A percentile compares a stretch with the other conserved stretches of the same genome.
Evolutionary conservation across 2,329 filamentous ascomycete species (phyloP).

Genomic region (Graphilbum ipis-grandicollis): DNA sequence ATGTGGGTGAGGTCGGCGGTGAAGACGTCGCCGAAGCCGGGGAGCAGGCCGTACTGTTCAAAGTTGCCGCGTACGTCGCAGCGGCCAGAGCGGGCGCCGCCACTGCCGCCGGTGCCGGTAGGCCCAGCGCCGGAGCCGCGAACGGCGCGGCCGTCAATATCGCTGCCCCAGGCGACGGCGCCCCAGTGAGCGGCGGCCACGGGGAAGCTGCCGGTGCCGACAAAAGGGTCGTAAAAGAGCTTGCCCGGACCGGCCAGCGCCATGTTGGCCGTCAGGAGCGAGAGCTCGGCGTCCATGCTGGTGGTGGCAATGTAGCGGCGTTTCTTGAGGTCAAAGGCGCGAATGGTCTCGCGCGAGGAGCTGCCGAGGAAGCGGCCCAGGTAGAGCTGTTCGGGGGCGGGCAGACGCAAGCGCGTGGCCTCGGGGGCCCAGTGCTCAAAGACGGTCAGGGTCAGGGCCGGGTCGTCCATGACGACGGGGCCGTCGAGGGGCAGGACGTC

Average conservation of each 20-base stretch:
- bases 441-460: constrained; percentile 60
- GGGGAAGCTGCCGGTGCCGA: constrained; percentile 85
- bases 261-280: constrained; percentile 82
- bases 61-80: constrained; percentile 52
- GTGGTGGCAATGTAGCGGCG: constrained; percentile 87
- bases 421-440: constrained; percentile 63
- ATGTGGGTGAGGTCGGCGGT: constrained; percentile 78
- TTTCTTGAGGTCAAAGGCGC: constrained; percentile 81
- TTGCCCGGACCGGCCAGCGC: constrained; percentile 68
- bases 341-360: constrained; percentile 49
- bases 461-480: constrained; percentile 55
- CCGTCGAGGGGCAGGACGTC: constrained; percentile 60
- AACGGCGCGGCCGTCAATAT: constrained; percentile 85
- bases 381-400: constrained; percentile 44
- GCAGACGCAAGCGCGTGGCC: constrained; percentile 21
- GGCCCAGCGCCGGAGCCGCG: constrained; percentile 46
- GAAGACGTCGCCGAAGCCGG: constrained; percentile 58
- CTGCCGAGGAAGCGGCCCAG: constrained; percentile 55
- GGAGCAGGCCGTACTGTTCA: constrained; percentile 56
- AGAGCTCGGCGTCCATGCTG: constrained; percentile 90
- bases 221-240: constrained; percentile 87
- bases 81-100: constrained; percentile 13
- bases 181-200: constrained; percentile 85
- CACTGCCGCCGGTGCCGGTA: constrained; percentile 11
- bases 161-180: constrained; percentile 65